Evolutionary conservation across 2,329 filamentous ascomycete genomes (phyloP).

Genomic region (Apiospora koreana): DNA sequence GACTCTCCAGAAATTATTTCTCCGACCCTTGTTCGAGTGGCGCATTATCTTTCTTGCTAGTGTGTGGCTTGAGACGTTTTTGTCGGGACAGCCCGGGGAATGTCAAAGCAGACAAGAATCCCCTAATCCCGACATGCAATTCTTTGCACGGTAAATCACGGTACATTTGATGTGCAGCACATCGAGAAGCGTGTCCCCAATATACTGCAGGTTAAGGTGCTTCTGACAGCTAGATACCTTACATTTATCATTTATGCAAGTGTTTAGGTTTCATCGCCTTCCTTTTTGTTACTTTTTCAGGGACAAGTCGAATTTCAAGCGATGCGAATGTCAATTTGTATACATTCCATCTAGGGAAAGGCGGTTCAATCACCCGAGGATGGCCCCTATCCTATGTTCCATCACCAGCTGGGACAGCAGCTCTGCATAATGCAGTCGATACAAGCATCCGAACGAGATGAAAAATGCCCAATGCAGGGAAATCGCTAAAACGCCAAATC

Average conservation of each 20-base stretch:
- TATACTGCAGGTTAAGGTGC: not conserved
- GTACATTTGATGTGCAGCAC: too few species aligned
- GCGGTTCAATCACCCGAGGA: not conserved
- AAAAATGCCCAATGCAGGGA: not conserved
- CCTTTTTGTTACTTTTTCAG: not conserved
- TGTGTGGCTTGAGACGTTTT: not conserved
- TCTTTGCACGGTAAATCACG: too few species aligned
- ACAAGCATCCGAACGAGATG: not conserved
- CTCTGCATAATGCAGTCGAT: not conserved
- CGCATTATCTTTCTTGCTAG: not conserved
- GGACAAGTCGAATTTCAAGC: not conserved
- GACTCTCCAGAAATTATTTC: slow-evolving; percentile 7
- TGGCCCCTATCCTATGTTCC: not conserved
- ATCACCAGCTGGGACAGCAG: not conserved
- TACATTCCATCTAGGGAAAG: not conserved
- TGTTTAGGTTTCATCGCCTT: not conserved
- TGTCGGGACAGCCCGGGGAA: not conserved
- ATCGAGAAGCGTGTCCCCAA: not conserved
- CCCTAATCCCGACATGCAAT: too few species aligned
- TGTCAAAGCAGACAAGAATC: too few species aligned
- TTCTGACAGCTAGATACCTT: too few species aligned
- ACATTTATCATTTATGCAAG: not conserved
- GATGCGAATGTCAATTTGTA: not conserved
- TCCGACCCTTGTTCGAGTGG: slow-evolving; percentile 1
- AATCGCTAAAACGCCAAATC: slow-evolving; percentile 2